phyloP scores from a whole-genome alignment of 495 filamentous ascomycete genomes.

The Bombardia bombarda region DNA sequence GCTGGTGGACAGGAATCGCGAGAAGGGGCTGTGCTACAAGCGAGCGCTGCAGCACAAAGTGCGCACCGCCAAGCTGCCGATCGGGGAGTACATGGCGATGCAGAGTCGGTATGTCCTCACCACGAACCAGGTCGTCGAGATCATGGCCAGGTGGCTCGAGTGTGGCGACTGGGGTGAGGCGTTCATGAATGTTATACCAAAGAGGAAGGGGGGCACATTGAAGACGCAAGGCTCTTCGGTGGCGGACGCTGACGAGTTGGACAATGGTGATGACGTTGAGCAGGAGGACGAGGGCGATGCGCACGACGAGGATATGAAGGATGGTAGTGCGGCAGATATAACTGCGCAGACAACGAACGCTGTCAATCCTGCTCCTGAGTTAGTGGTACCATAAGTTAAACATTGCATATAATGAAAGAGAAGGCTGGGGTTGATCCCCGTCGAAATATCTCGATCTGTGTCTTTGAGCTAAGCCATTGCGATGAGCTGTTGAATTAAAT shows the following conservation, averaged over 20 bases:
- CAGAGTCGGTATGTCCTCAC: slow-evolving; percentile 70
- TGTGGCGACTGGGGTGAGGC: slow-evolving; percentile 82
- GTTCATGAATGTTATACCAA: slow-evolving; percentile 79
- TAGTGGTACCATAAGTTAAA: not conserved
- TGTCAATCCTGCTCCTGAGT: not conserved
- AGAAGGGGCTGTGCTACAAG: slow-evolving; percentile 91
- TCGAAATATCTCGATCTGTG: too few species aligned
- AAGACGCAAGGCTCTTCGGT: slow-evolving; percentile 22
- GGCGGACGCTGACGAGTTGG: slow-evolving; percentile 15
- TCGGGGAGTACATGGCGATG: slow-evolving; percentile 89
- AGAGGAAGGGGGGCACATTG: slow-evolving; percentile 67
- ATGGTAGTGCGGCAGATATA: not conserved
- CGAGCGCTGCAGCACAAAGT: slow-evolving; percentile 65
- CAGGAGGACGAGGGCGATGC: not conserved
- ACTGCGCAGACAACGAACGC: not conserved
- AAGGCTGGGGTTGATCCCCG: too few species aligned
- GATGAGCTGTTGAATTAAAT: too few species aligned
- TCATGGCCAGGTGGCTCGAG: slow-evolving; percentile 90
- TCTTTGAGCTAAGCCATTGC: too few species aligned
- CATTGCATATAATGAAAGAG: too few species aligned
- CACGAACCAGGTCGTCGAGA: slow-evolving; percentile 93
- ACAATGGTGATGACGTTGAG: slow-evolving; percentile 2
- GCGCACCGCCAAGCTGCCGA: slow-evolving; percentile 82
- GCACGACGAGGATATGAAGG: not conserved
- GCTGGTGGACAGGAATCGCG: slow-evolving; percentile 86